Evolutionary conservation across 805 yeast genomes (phyloP).

Genomic region (Lachancea cidri): DNA sequence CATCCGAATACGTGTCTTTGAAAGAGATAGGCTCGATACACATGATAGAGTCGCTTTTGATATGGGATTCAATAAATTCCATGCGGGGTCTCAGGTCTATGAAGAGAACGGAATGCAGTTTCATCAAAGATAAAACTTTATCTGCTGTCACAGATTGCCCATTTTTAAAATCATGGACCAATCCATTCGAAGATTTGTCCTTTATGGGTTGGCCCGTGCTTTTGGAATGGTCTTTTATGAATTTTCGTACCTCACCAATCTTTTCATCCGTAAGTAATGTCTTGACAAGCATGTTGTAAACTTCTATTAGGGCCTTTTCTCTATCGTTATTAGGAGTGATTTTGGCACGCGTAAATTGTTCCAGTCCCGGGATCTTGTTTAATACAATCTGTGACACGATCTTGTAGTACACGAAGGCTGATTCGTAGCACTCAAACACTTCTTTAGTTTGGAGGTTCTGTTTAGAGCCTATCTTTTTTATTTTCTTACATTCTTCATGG

Average conservation of each 20-base stretch:
- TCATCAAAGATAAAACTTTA: slow-evolving; percentile 16
- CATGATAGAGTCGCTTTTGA: slow-evolving; percentile 51
- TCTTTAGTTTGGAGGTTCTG: slow-evolving; percentile 5
- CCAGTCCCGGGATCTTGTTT: slow-evolving; percentile 26
- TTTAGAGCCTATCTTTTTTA: slow-evolving; percentile 12
- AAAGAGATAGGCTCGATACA: slow-evolving; percentile 73
- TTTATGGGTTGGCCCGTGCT: not conserved
- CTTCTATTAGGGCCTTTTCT: slow-evolving; percentile 25
- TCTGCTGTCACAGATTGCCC: slow-evolving; percentile 6
- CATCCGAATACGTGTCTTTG: slow-evolving; percentile 46
- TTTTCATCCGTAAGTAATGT: slow-evolving; percentile 28
- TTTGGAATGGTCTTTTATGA: slow-evolving; percentile 17
- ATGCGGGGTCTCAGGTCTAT: slow-evolving; percentile 65
- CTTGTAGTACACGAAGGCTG: slow-evolving; percentile 33
- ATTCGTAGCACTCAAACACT: slow-evolving; percentile 23
- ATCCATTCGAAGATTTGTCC: not conserved
- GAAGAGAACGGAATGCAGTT: slow-evolving; percentile 39
- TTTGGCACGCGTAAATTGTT: slow-evolving; percentile 23
- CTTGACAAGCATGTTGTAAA: slow-evolving; percentile 30
- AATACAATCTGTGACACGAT: slow-evolving; percentile 28
- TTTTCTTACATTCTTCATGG: slow-evolving; percentile 26
- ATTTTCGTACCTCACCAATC: slow-evolving; percentile 23
- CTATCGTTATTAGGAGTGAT: slow-evolving; percentile 11
- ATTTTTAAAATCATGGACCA: slow-evolving; percentile 1
- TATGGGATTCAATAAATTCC: slow-evolving; percentile 60